A percentile compares a stretch with the other conserved stretches of the same genome.
These are phyloP conservation scores for Geranium incanum DNA, from an alignment of 441 rosid genomes.

Conservation along the genomic window DNA sequence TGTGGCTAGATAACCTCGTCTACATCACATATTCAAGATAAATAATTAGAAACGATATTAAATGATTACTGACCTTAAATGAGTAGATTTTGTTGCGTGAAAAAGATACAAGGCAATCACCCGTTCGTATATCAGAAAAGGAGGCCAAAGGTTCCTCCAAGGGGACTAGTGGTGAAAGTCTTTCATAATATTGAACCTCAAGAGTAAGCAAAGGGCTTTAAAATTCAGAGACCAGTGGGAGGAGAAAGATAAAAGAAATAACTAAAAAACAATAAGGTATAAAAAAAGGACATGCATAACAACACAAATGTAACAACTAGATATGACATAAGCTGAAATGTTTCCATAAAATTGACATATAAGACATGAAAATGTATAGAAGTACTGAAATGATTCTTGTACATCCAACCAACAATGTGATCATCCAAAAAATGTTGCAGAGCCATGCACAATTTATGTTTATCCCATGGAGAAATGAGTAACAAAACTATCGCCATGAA, in stretches of 20 bases:
- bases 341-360: no score
- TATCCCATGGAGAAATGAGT: background rate
- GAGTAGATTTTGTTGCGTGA: slow-evolving; percentile 58
- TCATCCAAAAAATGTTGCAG: no score
- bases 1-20: background rate
- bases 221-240: background rate
- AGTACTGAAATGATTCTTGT: no score
- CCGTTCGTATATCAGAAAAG: slow-evolving; percentile 52
- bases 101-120: slow-evolving; percentile 83
- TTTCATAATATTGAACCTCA: slow-evolving; percentile 61
- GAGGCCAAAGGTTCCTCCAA: slow-evolving; percentile 51
- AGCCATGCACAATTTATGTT: background rate
- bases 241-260: background rate
- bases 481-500: background rate
- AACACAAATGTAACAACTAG: background rate
- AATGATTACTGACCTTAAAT: slow-evolving; percentile 47
- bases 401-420: no score
- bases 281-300: background rate
- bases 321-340: background rate
- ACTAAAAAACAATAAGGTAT: background rate
- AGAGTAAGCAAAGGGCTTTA: slow-evolving; percentile 11
- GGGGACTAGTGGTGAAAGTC: slow-evolving; percentile 81
- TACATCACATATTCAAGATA: background rate
- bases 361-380: no score
- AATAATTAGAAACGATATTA: slow-evolving; percentile 3